A percentile compares a stretch with the other conserved stretches of the same genome.
phyloP scores from a whole-genome alignment of 805 yeast species.

The Lipomyces spencermartinsiae region DNA sequence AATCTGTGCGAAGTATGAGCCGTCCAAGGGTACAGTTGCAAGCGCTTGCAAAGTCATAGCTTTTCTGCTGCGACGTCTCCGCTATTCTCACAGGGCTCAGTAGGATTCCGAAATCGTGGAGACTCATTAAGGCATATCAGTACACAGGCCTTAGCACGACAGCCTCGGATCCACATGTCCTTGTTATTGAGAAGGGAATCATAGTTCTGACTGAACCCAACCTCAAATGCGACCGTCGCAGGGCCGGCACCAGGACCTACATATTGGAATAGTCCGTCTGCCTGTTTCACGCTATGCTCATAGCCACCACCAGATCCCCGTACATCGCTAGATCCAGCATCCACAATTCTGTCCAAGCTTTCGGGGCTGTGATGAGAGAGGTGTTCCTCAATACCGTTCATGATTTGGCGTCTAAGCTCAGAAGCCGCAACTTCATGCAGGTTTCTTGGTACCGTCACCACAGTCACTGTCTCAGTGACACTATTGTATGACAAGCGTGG shows the following conservation, averaged over 20 bases:
- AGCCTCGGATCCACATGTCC: neutral
- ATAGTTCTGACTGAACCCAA: slow-evolving; percentile 1
- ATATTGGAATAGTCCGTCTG: neutral
- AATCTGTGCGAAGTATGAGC: too few relatives aligned
- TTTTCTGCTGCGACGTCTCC: neutral
- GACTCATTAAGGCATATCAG: neutral
- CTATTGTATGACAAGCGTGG: neutral
- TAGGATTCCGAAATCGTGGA: neutral
- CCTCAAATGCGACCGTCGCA: neutral
- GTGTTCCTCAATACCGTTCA: neutral
- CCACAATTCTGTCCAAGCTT: neutral
- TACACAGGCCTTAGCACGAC: too few relatives aligned
- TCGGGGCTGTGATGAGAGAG: neutral
- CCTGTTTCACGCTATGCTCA: too few relatives aligned
- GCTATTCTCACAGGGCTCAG: neutral
- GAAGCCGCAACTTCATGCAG: neutral
- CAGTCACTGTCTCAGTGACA: neutral
- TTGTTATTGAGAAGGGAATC: neutral
- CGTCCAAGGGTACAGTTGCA: too few relatives aligned
- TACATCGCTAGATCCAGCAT: too few relatives aligned
- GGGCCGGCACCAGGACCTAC: neutral
- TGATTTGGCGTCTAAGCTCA: neutral
- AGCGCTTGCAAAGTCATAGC: neutral
- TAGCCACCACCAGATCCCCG: too few relatives aligned
- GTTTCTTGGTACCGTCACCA: neutral